phyloP scores from a whole-genome alignment of 2,329 filamentous ascomycete genomes.

The Cordyceps pruinosa region DNA sequence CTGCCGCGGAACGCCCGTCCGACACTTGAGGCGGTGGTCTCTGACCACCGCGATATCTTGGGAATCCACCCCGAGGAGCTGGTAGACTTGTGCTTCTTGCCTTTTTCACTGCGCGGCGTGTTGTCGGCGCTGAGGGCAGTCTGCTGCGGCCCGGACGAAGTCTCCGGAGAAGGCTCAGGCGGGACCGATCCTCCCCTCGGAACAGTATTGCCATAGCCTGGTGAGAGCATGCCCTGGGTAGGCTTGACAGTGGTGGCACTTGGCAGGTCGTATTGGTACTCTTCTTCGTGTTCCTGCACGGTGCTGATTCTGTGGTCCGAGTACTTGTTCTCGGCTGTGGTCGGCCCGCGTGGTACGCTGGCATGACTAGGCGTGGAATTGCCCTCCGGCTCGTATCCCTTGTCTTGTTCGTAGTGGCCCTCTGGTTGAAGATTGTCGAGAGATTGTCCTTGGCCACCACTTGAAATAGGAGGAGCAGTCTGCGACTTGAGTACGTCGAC shows the following conservation, averaged over 20 bases:
- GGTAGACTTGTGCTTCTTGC: conserved; percentile 82
- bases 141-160: conserved; percentile 31
- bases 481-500: conserved; percentile 75
- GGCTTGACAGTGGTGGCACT: conserved; percentile 28
- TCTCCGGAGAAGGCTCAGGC: conserved; percentile 52
- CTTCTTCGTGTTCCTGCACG: conserved; percentile 76
- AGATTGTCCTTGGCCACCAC: conserved; percentile 51
- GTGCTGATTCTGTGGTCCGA: conserved; percentile 84
- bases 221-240: conserved; percentile 53
- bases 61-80: conserved; percentile 74
- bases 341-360: conserved; percentile 63
- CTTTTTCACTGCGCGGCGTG: conserved; percentile 66
- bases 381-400: conserved; percentile 78
- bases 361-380: conserved; percentile 62
- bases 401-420: conserved; percentile 59
- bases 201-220: conserved; percentile 41
- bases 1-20: conserved; percentile 70
- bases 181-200: conserved; percentile 46
- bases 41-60: conserved; percentile 95
- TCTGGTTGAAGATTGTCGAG: conserved; percentile 61
- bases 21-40: conserved; percentile 85
- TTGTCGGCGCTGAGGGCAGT: conserved; percentile 63
- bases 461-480: conserved; percentile 34
- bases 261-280: conserved; percentile 50
- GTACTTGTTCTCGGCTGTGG: conserved; percentile 46